Base-by-base conservation (phyloP, 805 yeast genomes). In the Schwanniomyces polymorphus region DNA sequence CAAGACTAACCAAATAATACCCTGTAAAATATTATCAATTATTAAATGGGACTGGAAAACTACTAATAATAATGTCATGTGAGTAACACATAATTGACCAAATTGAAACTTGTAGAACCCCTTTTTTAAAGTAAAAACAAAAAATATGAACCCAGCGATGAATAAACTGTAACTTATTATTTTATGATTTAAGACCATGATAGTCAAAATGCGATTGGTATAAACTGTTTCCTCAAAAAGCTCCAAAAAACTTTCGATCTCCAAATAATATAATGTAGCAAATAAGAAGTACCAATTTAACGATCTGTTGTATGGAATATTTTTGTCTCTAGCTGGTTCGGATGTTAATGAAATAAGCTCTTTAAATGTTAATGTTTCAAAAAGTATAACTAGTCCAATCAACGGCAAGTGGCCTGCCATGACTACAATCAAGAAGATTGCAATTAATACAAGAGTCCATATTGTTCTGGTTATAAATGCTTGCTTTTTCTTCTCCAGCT, bases 11-110 rank as follows among this genome's bases (percentile, higher is more conserved):
- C 99, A 94, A 61, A 91, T 86, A 64, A 94, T 74, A 11, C 99
- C 99, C 54, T 83, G 87, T 57, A 91, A 77, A 47, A 92, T 86
- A 67, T 94, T 94, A 60, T 84, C 88, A 57, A 89, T 91, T 58
- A 94, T 88, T 65, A 91, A 82, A 68, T 94, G 96, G 41, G 96
- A 94, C 72, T 94, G 99, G 73, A 89, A 84, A 25, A 94, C 96
- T 46, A 92, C 96, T 49, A 94, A 70, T 51, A 91, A 72, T 56
- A 94, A 71, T 16, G 94, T 90, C 97, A 94, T 90, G 64, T 92
- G 97, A 4, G 98, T 91, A 50, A 88, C 81, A 67, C 97, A 89
- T 55, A 94, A 80, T 61, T 94, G 97, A 17, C 92, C 90, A 74
- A 92, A 92, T 71, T 94, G 99, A 72, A 89, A 91, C 65, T 83